Evolutionary conservation across 2,329 filamentous ascomycete genomes (phyloP), one percentile per base, ranked within the genome.

Genomic region (Aspergillus brunneoviolaceus): DNA sequence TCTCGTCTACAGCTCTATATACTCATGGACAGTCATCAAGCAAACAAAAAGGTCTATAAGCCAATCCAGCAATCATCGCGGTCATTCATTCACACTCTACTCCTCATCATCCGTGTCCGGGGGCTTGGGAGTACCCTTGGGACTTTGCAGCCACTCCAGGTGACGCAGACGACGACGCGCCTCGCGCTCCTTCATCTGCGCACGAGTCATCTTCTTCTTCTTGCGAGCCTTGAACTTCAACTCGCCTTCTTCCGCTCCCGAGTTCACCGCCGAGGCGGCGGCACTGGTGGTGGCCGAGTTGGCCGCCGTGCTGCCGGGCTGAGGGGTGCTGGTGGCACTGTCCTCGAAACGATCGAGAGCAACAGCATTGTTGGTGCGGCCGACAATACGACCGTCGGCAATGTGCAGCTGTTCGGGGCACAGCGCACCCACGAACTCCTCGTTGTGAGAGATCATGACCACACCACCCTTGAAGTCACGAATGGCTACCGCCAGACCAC

Each of bases 191-290:
- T 99, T 99, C 74, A 93, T 69, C 78, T 99, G 92, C 79, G 92
- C 92, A 82, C 96, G 91, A 59, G 95, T 99, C 86, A 95, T 86
- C 91, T 99, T 99, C 87, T 94, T 96, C 92, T 97, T 97, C 81
- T 89, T 89, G 85, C 93, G 95, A 39, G 78, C 77, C 78, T 84
- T 87, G 87, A 99, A 99, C 81, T 96, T 94, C 83, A 99, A 85
- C 62, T 89, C 76, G 71, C 80, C 83, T 61, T 95, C 93, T 78
- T 98, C 94, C 0, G 84, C 86, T n/a, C 92, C 93, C 55, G 86
- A 90, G 81, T 92, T 94, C 60, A 87, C 88, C 2, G 89, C 88
- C 52, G 87, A 87, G 52, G 80, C 81, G 55, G 83, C 84, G 49
- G 82, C 85, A 69, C 83, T 87, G 63, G 84, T 84, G 54, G 85